Percentiles rank a stretch among this genome's conserved stretches.
phyloP scores from a whole-genome alignment of 176 grass and related monocot genomes.

The Phoenix dactylifera region DNA sequence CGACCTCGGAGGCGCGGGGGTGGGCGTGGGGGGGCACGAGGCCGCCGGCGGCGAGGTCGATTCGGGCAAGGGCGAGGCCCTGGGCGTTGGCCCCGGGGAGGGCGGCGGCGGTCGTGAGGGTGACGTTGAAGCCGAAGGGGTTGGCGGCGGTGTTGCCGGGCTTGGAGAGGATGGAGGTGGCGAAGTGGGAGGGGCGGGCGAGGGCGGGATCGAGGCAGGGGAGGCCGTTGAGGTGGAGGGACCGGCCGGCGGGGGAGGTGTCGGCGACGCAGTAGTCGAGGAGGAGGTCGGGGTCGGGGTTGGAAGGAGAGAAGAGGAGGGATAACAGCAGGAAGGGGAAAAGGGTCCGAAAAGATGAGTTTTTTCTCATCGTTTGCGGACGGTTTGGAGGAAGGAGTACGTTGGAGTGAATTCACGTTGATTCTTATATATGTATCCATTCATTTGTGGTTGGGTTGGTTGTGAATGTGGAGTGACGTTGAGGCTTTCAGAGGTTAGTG shows the following conservation, averaged over 20 bases:
- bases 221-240: constrained; percentile 40
- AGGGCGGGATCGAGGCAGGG: constrained; percentile 42
- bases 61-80: constrained; percentile 42
- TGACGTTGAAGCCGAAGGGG: constrained; percentile 39
- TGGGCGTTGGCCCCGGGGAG: constrained; percentile 47
- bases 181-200: constrained; percentile 36
- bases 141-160: constrained; percentile 10
- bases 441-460: too few species aligned
- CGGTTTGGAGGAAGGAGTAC: too few species aligned
- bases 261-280: constrained; percentile 43
- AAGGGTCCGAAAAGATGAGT: not conserved
- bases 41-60: constrained; percentile 36
- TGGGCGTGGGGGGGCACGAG: constrained; percentile 50
- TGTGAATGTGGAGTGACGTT: too few species aligned
- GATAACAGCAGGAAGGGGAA: constrained; percentile 5
- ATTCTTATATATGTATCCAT: too few species aligned
- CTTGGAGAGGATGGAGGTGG: constrained; percentile 33
- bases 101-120: constrained; percentile 27
- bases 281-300: constrained; percentile 45
- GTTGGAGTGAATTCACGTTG: too few species aligned
- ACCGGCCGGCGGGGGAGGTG: not conserved
- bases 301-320: constrained; percentile 4
- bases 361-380: constrained; percentile 7
- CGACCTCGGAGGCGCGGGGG: constrained; percentile 55
- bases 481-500: too few species aligned